A percentile compares a stretch with the other conserved stretches of the same genome.
Conservation (phyloP, 805 yeast species). For the Ogataea nitratoaversa region DNA sequence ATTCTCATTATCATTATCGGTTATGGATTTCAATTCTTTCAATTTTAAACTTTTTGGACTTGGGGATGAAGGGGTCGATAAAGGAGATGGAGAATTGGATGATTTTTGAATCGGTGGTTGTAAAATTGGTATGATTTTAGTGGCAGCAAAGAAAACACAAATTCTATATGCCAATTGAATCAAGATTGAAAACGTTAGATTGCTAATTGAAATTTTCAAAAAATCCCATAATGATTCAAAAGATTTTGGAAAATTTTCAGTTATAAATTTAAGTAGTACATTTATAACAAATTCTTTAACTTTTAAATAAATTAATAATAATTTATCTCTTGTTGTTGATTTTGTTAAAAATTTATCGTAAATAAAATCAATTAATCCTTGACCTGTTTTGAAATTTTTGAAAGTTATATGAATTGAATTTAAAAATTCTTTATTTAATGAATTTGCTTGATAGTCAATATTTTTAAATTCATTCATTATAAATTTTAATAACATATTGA, state of each 20-base stretch:
- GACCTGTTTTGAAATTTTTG: constrained; percentile 18
- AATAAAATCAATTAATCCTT: constrained; percentile 13
- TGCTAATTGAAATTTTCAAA: constrained; percentile 46
- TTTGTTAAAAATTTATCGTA: constrained; percentile 15
- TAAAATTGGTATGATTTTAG: constrained; percentile 77
- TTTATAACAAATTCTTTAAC: constrained; percentile 24
- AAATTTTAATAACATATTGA: constrained; percentile 30
- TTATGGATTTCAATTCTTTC: no score
- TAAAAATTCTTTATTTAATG: constrained; percentile 28
- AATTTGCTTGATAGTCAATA: constrained; percentile 30
- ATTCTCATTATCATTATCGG: no score
- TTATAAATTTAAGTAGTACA: constrained; percentile 35
- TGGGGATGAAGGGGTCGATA: constrained; percentile 20
- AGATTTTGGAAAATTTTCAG: constrained; percentile 50
- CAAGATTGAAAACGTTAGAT: constrained; percentile 76
- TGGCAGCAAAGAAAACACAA: constrained; percentile 82
- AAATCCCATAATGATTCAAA: constrained; percentile 53
- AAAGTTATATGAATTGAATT: constrained; percentile 31
- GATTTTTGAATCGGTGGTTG: constrained; percentile 27
- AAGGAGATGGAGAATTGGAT: constrained; percentile 7
- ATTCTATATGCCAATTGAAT: constrained; percentile 82
- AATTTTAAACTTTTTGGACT: neutral
- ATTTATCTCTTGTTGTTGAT: constrained; percentile 17
- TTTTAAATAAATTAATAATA: constrained; percentile 17
- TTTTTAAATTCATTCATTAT: constrained; percentile 33